Conservation (phyloP, 2,329 filamentous ascomycete species). For the Arachnomyces sp. region DNA sequence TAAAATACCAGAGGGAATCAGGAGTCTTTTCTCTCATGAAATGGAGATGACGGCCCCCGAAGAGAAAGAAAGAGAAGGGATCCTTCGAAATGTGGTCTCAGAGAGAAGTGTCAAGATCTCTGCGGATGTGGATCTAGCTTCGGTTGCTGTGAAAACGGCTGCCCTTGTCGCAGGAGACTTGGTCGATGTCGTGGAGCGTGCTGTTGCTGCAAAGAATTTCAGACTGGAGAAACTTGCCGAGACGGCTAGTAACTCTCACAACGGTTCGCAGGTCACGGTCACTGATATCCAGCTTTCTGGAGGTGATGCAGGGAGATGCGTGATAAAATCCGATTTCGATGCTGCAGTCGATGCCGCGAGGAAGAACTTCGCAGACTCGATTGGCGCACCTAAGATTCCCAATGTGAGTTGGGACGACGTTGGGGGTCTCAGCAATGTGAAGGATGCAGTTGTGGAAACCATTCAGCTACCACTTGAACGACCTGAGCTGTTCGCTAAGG, state of each 20-base stretch:
- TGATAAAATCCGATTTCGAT: conserved; percentile 80
- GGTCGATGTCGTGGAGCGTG: conserved; percentile 87
- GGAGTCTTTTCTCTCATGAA: conserved; percentile 90
- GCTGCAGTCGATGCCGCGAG: conserved; percentile 88
- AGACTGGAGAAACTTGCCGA: conserved; percentile 66
- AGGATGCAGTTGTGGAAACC: conserved; percentile 99
- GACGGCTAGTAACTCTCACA: conserved; percentile 20
- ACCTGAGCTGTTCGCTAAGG: conserved; percentile 94
- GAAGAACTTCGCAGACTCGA: conserved; percentile 96
- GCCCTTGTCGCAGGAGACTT: conserved; percentile 90
- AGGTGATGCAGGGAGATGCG: conserved; percentile 65
- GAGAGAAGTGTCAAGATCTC: conserved; percentile 69
- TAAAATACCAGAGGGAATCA: conserved; percentile 81
- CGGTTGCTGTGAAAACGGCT: conserved; percentile 88
- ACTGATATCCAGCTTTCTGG: conserved; percentile 84
- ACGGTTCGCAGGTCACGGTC: conserved; percentile 47
- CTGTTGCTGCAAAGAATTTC: conserved; percentile 64
- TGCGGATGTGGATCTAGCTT: conserved; percentile 71
- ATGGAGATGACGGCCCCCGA: conserved; percentile 89
- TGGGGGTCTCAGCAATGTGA: conserved; percentile 94
- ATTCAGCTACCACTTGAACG: conserved; percentile 98
- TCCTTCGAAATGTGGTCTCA: conserved; percentile 68
- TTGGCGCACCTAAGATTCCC: conserved; percentile 94
- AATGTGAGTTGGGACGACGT: conserved; percentile 97
- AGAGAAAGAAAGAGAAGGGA: conserved; percentile 82